Conservation (phyloP, 2,329 filamentous ascomycete species). For the Trichoderma semiorbis region DNA sequence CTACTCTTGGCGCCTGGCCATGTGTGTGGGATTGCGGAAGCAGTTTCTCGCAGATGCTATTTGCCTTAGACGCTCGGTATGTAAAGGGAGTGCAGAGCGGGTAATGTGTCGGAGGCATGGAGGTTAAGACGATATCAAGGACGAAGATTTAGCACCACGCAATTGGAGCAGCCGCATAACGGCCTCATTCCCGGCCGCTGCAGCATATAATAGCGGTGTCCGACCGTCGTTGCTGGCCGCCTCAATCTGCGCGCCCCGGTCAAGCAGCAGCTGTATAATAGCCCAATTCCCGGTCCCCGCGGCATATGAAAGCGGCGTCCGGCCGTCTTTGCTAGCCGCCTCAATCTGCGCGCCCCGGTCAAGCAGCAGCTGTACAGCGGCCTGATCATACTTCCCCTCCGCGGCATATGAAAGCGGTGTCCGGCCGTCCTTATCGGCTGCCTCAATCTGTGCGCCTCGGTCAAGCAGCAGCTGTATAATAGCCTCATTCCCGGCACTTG, state of each 20-base stretch:
- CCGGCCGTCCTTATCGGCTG: not conserved
- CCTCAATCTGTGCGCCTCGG: not conserved
- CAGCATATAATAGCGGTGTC: not conserved
- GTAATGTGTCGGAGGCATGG: too few relatives aligned
- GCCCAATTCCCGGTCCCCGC: too few relatives aligned
- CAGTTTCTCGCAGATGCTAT: not conserved
- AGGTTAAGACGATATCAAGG: not conserved
- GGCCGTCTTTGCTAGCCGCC: too few relatives aligned
- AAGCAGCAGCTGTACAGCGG: too few relatives aligned
- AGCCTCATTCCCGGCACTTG: too few relatives aligned
- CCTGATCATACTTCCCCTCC: rapidly evolving
- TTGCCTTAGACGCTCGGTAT: not conserved
- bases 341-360: too few relatives aligned
- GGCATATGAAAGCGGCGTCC: too few relatives aligned
- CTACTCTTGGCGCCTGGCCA: not conserved
- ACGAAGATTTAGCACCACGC: not conserved
- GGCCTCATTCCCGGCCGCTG: too few relatives aligned
- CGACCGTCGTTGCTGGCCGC: not conserved
- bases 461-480: not conserved
- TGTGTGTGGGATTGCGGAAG: not conserved
- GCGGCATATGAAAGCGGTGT: not conserved
- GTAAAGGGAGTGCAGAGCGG: not conserved
- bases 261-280: not conserved
- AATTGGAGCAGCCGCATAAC: not conserved
- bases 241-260: not conserved